These are phyloP conservation scores for Crucibulum laeve DNA, from an alignment of 768 basidiomycete species.

Conservation along the genomic window DNA sequence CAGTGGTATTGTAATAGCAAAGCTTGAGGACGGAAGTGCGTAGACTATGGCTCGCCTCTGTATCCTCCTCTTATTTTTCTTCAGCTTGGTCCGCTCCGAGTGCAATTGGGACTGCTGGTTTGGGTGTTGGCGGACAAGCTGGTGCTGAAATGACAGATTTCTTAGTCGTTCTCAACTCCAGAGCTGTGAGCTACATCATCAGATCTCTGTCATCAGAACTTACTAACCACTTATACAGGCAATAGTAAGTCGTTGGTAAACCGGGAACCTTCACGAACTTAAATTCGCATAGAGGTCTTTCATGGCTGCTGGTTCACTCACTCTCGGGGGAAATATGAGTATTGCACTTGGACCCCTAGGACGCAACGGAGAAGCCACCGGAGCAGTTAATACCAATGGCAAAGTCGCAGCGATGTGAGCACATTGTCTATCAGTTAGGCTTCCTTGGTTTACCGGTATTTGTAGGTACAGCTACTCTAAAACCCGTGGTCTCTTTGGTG, in stretches of 20 bases:
- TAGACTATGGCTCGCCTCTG: constrained; percentile 8
- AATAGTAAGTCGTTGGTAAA: constrained; percentile 44
- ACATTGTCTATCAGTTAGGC: background rate
- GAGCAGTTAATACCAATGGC: constrained; percentile 78
- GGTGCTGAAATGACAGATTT: constrained; percentile 92
- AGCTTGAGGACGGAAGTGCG: constrained; percentile 76
- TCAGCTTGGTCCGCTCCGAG: constrained; percentile 91
- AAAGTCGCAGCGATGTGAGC: constrained; percentile 86
- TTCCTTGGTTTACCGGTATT: constrained; percentile 1
- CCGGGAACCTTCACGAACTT: background rate
- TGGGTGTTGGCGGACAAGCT: constrained; percentile 82
- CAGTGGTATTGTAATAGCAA: constrained; percentile 86
- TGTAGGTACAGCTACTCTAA: constrained; percentile 86
- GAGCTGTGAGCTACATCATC: constrained; percentile 44
- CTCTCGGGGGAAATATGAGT: constrained; percentile 87
- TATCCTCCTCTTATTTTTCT: constrained; percentile 1
- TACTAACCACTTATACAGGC: constrained; percentile 35
- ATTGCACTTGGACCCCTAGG: constrained; percentile 89
- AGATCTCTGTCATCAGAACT: constrained; percentile 5
- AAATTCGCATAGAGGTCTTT: constrained; percentile 57
- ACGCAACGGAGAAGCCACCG: constrained; percentile 90
- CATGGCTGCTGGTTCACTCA: constrained; percentile 91
- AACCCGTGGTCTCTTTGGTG: constrained; percentile 91
- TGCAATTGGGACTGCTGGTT: constrained; percentile 89
- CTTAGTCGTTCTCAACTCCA: constrained; percentile 82